Conservation (phyloP, 805 yeast species). For the Candida vaughaniae region DNA sequence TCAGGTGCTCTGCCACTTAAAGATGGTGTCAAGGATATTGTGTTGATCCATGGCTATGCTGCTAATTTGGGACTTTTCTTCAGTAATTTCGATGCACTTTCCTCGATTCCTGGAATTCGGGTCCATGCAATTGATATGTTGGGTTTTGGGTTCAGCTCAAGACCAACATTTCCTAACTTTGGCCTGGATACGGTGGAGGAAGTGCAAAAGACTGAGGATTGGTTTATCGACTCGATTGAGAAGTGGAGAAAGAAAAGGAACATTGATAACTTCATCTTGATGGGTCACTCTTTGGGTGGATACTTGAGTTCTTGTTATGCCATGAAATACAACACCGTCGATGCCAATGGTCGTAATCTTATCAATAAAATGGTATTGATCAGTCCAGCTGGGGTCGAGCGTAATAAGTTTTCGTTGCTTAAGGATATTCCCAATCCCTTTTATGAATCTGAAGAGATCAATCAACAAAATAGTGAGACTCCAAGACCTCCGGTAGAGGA, state of each 20-base stretch:
- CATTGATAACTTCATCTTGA: slow-evolving; percentile 32
- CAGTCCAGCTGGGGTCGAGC: slow-evolving; percentile 45
- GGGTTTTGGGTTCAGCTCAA: slow-evolving; percentile 69
- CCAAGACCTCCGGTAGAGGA: slow-evolving; percentile 13
- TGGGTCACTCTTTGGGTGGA: slow-evolving; percentile 49
- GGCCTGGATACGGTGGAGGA: slow-evolving; percentile 31
- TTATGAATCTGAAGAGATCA: slow-evolving; percentile 10
- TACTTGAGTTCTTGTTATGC: slow-evolving; percentile 44
- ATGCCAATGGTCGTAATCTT: slow-evolving; percentile 21
- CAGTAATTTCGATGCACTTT: slow-evolving; percentile 57
- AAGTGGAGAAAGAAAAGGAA: slow-evolving; percentile 41
- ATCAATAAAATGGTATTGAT: slow-evolving; percentile 39
- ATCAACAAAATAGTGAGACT: slow-evolving; percentile 16
- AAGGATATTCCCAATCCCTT: slow-evolving; percentile 16
- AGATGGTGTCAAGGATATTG: slow-evolving; percentile 46
- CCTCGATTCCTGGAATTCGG: slow-evolving; percentile 51
- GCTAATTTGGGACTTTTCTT: slow-evolving; percentile 84
- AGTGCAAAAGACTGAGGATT: slow-evolving; percentile 36
- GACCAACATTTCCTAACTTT: slow-evolving; percentile 46
- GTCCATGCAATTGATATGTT: slow-evolving; percentile 70
- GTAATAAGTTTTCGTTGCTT: slow-evolving; percentile 30
- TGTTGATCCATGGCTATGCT: slow-evolving; percentile 89
- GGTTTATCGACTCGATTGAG: slow-evolving; percentile 45
- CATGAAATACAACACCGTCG: slow-evolving; percentile 36
- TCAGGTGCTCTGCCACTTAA: slow-evolving; percentile 6